Conservation (phyloP, 2,329 filamentous ascomycete species). For the Truncatella angustata region DNA sequence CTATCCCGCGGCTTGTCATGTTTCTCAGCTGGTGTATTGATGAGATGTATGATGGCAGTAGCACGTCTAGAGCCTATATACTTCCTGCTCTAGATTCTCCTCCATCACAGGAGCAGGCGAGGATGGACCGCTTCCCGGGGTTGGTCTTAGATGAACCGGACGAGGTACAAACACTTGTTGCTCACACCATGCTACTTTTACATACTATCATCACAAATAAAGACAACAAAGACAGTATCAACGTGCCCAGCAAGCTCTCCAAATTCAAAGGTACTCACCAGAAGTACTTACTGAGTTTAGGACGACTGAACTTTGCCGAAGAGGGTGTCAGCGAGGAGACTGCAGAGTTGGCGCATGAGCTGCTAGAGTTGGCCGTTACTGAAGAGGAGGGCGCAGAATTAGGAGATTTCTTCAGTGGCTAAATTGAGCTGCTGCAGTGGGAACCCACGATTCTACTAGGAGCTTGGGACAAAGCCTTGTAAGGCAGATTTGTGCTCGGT, state of each 20-base stretch:
- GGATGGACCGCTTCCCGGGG: not conserved
- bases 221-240: slow-evolving; percentile 41
- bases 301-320: slow-evolving; percentile 78
- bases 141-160: slow-evolving; percentile 4
- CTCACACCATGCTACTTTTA: slow-evolving; percentile 46
- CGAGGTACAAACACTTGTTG: slow-evolving; percentile 45
- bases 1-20: slow-evolving; percentile 72
- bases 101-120: slow-evolving; percentile 12
- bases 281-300: slow-evolving; percentile 78
- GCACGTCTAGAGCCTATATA: slow-evolving; percentile 27
- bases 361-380: slow-evolving; percentile 78
- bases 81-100: slow-evolving; percentile 5
- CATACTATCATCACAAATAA: slow-evolving; percentile 52
- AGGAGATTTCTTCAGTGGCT: slow-evolving; percentile 35
- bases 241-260: slow-evolving; percentile 70
- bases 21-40: slow-evolving; percentile 66
- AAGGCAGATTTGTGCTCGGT: too few species aligned
- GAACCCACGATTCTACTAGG: too few species aligned
- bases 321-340: slow-evolving; percentile 79
- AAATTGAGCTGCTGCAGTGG: too few species aligned
- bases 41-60: slow-evolving; percentile 64
- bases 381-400: slow-evolving; percentile 61
- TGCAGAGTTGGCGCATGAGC: slow-evolving; percentile 74
- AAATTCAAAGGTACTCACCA: slow-evolving; percentile 71
- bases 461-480: too few species aligned